Percentiles rank a stretch among this genome's conserved stretches.
These are phyloP conservation scores for Adansonia madagascariensis DNA, from an alignment of 441 rosid genomes.

Conservation along the genomic window DNA sequence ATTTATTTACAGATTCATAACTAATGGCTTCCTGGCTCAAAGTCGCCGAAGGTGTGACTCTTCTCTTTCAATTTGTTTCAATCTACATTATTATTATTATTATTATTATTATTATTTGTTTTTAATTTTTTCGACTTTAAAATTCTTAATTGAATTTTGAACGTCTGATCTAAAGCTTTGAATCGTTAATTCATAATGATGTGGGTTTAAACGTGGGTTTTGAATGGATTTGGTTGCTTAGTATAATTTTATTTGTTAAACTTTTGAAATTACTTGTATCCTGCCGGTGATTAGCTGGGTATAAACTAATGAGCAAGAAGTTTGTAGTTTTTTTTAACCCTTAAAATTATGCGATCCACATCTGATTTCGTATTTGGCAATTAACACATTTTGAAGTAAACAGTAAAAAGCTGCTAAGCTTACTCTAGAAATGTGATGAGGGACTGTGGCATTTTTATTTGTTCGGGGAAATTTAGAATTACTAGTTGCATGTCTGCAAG, in stretches of 20 bases:
- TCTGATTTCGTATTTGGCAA: not conserved
- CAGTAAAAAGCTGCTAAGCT: not conserved
- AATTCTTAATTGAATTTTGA: not conserved
- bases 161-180: slow-evolving; percentile 23
- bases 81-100: slow-evolving; percentile 12
- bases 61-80: slow-evolving; percentile 15
- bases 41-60: slow-evolving; percentile 88
- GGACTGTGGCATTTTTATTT: not conserved
- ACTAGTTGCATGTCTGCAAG: not conserved
- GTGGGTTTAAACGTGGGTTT: not conserved
- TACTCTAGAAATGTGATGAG: not conserved
- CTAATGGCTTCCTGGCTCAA: slow-evolving; percentile 97
- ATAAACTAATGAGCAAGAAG: not conserved
- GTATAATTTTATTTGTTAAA: not conserved
- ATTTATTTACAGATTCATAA: slow-evolving; percentile 31
- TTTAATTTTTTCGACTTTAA: not conserved
- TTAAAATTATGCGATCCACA: not conserved
- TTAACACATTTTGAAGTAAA: not conserved
- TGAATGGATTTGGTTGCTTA: slow-evolving; percentile 17
- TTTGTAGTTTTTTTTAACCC: not conserved
- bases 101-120: not conserved
- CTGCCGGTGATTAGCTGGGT: slow-evolving; percentile 1
- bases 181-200: not conserved
- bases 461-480: slow-evolving; percentile 13
- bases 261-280: not conserved